Percentiles rank a stretch among this genome's conserved stretches.
These are phyloP conservation scores for Neofusicoccum ribis DNA, from an alignment of 2,329 filamentous ascomycete species.

Conservation along the genomic window DNA sequence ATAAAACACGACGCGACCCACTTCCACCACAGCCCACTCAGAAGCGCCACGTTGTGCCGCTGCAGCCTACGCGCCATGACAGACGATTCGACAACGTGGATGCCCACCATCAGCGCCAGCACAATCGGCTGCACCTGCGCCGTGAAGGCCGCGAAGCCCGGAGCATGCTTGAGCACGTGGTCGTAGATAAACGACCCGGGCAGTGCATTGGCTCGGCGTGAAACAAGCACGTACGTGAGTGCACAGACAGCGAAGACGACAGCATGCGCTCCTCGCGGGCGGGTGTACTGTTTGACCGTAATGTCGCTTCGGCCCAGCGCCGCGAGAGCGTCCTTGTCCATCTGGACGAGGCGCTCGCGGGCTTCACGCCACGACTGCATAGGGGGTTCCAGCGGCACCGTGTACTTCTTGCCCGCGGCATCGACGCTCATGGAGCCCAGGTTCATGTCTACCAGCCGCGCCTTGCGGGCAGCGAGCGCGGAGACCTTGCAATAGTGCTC, in stretches of 20 bases:
- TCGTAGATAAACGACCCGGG: slow-evolving; percentile 37
- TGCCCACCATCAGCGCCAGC: slow-evolving; percentile 58
- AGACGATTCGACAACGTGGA: slow-evolving; percentile 67
- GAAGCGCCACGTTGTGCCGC: slow-evolving; percentile 53
- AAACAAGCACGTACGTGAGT: slow-evolving; percentile 32
- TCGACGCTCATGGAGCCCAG: slow-evolving; percentile 63
- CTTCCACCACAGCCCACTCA: slow-evolving; percentile 52
- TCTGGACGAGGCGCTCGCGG: slow-evolving; percentile 69
- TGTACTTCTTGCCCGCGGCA: slow-evolving; percentile 51
- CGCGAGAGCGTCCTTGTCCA: slow-evolving; percentile 63
- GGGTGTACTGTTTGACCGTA: slow-evolving; percentile 54
- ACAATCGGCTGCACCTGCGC: slow-evolving; percentile 61
- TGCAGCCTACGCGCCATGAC: slow-evolving; percentile 49
- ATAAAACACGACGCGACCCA: slow-evolving; percentile 56
- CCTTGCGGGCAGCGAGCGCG: slow-evolving; percentile 54
- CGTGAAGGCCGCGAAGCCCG: slow-evolving; percentile 60
- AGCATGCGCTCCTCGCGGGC: slow-evolving; percentile 52
- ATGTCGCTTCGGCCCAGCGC: slow-evolving; percentile 63
- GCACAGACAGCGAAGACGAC: slow-evolving; percentile 53
- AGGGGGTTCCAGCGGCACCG: slow-evolving; percentile 68
- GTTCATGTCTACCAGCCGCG: slow-evolving; percentile 65
- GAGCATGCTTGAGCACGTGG: slow-evolving; percentile 50
- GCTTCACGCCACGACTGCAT: slow-evolving; percentile 68
- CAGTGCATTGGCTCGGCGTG: slow-evolving; percentile 32
- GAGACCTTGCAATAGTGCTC: slow-evolving; percentile 67